A percentile compares a stretch with the other conserved stretches of the same genome.
Conservation (phyloP, 2,329 filamentous ascomycete genomes). For the Fusarium sp. region DNA sequence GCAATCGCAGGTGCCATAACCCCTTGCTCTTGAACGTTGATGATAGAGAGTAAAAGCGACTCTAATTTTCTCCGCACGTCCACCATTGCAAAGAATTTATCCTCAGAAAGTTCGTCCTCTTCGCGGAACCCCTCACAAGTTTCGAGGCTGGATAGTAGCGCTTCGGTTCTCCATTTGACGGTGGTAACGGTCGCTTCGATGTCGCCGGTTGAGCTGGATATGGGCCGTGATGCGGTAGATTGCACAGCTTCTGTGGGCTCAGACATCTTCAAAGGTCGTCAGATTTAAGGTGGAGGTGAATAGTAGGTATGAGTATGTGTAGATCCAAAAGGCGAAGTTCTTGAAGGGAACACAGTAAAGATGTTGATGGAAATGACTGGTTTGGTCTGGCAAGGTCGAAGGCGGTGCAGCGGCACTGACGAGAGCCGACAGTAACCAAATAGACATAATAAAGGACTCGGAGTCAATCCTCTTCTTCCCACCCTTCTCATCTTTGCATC, state of each 20-base stretch:
- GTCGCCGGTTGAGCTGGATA: constrained; percentile 83
- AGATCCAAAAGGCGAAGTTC: not conserved
- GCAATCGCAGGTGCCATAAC: not conserved
- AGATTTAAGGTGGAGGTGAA: not conserved
- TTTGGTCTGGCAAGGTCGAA: too few relatives aligned
- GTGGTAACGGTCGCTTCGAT: not conserved
- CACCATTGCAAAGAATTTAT: not conserved
- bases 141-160: not conserved
- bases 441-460: too few relatives aligned
- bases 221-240: constrained; percentile 86
- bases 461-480: too few relatives aligned
- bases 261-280: not conserved
- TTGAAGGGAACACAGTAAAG: too few relatives aligned
- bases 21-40: not conserved
- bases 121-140: not conserved
- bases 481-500: too few relatives aligned
- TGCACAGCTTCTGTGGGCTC: constrained; percentile 19
- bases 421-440: too few relatives aligned
- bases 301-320: not conserved
- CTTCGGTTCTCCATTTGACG: not conserved
- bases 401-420: too few relatives aligned
- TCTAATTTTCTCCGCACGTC: not conserved
- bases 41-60: not conserved
- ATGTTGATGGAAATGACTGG: too few relatives aligned
- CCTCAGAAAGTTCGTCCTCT: not conserved